Evolutionary conservation across 768 basidiomycete genomes (phyloP).

Genomic region (Daedalea quercina): DNA sequence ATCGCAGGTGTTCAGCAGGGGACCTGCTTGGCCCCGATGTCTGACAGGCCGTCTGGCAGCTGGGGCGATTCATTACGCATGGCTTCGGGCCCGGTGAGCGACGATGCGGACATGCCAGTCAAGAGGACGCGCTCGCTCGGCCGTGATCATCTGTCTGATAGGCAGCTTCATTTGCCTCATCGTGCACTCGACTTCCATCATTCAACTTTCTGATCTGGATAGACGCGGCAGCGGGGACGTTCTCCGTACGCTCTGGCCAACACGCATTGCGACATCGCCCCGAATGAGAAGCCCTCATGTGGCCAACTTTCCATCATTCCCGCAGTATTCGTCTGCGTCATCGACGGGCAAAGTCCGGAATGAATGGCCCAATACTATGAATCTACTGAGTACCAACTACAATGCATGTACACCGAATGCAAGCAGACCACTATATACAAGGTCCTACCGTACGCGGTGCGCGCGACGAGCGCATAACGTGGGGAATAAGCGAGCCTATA

Average conservation of each 20-base stretch:
- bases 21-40: neutral
- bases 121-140: neutral
- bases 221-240: neutral
- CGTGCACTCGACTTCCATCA: neutral
- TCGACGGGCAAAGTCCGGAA: neutral
- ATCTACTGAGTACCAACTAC: constrained; percentile 3
- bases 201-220: neutral
- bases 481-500: neutral
- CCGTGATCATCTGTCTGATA: neutral
- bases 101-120: neutral
- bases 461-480: neutral
- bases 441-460: neutral
- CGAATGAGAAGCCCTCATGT: too few species aligned
- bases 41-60: too few species aligned
- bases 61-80: too few species aligned
- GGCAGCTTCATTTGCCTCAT: neutral
- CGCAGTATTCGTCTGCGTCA: too few species aligned
- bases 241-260: neutral
- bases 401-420: neutral
- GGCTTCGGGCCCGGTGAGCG: neutral
- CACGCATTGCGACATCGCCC: neutral
- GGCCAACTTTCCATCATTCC: too few species aligned
- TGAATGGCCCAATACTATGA: neutral
- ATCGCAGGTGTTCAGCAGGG: neutral
- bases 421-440: constrained; percentile 2